phyloP scores from a whole-genome alignment of 2,329 filamentous ascomycete species.

The Beauveria pseudobassiana region DNA sequence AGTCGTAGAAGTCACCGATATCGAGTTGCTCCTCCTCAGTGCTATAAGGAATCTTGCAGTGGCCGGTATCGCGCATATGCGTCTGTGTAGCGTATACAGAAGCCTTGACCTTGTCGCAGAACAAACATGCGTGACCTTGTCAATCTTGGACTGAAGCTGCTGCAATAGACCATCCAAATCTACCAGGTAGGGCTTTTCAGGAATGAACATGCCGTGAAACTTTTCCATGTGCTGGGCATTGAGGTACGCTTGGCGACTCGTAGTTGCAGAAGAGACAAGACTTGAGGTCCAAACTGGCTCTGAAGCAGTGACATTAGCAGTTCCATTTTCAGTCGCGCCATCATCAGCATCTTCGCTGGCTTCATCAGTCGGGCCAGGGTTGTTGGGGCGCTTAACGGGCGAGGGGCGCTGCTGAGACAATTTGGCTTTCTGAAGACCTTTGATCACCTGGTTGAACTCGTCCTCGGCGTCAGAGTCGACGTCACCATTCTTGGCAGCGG shows the following conservation, averaged over 20 bases:
- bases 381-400: conserved; percentile 46
- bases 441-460: conserved; percentile 70
- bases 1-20: conserved; percentile 95
- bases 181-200: conserved; percentile 76
- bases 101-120: conserved; percentile 75
- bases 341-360: conserved; percentile 39
- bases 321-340: conserved; percentile 34
- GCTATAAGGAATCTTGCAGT: conserved; percentile 93
- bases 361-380: conserved; percentile 42
- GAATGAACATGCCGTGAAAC: conserved; percentile 92
- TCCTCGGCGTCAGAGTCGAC: conserved; percentile 63
- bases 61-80: conserved; percentile 94
- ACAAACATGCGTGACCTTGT: conserved; percentile 76
- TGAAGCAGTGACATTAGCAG: conserved; percentile 20
- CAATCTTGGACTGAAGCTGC: conserved; percentile 73
- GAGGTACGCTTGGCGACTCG: conserved; percentile 63
- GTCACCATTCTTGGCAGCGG: conserved; percentile 35
- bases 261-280: conserved; percentile 90
- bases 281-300: conserved; percentile 37
- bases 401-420: conserved; percentile 46
- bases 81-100: conserved; percentile 79
- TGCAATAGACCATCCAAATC: conserved; percentile 74
- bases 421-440: conserved; percentile 68
- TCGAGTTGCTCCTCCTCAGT: conserved; percentile 86
- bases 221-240: conserved; percentile 87